Conservation (phyloP, 1,284 basidiomycete species). For the Schizophyllum amplum region DNA sequence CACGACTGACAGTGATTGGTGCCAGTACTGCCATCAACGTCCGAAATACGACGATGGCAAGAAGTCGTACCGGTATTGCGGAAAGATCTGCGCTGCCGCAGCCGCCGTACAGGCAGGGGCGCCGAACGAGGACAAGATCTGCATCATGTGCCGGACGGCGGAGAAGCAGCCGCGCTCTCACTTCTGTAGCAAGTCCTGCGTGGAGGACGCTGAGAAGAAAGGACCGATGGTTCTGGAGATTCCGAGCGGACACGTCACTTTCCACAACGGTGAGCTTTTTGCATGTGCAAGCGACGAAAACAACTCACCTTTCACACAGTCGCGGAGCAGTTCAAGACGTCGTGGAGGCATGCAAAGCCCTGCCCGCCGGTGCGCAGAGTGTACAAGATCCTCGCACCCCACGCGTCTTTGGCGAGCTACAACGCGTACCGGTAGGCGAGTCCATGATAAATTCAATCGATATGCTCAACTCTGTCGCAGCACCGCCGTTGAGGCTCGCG, state of each 20-base stretch:
- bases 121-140: conserved; percentile 36
- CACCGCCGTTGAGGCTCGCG: conserved; percentile 43
- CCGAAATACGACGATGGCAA: conserved; percentile 47
- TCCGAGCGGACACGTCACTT: conserved; percentile 48
- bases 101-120: conserved; percentile 20
- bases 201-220: conserved; percentile 39
- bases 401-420: conserved; percentile 40
- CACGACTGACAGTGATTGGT: conserved; percentile 2
- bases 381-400: conserved; percentile 49
- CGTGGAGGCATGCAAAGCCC: conserved; percentile 51
- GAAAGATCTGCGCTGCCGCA: conserved; percentile 48
- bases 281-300: not conserved
- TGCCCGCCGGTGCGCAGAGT: conserved; percentile 48
- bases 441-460: conserved; percentile 4
- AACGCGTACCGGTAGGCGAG: conserved; percentile 45
- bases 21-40: conserved; percentile 40
- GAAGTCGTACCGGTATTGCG: conserved; percentile 45
- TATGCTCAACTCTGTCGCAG: conserved; percentile 18
- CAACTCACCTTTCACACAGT: conserved; percentile 27
- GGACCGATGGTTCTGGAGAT: conserved; percentile 51
- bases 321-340: conserved; percentile 52
- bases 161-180: conserved; percentile 45
- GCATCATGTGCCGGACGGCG: conserved; percentile 45
- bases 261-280: conserved; percentile 43
- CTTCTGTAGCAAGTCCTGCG: conserved; percentile 49